phyloP scores from a whole-genome alignment of 2,329 filamentous ascomycete species.

The Venturia oleaginea region DNA sequence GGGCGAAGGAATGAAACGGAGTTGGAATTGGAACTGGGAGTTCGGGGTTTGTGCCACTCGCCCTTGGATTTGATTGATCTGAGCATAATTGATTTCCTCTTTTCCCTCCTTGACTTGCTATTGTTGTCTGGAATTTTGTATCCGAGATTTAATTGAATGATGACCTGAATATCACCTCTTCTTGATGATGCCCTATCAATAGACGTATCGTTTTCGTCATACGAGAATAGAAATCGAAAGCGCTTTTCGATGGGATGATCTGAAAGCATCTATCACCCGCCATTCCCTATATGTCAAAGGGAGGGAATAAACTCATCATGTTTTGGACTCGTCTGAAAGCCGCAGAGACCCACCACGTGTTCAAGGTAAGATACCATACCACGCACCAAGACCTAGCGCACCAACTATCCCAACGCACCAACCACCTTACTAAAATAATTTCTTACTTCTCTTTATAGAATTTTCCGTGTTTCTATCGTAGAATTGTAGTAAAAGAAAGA shows the following conservation, averaged over 20 bases:
- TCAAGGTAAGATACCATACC: too few relatives aligned
- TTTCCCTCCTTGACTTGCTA: not conserved
- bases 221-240: not conserved
- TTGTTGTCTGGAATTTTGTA: not conserved
- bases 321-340: too few relatives aligned
- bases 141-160: not conserved
- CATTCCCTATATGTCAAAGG: not conserved
- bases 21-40: not conserved
- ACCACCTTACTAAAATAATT: too few relatives aligned
- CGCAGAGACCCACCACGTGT: too few relatives aligned
- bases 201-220: not conserved
- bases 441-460: too few relatives aligned
- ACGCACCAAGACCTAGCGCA: too few relatives aligned
- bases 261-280: not conserved
- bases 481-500: too few relatives aligned
- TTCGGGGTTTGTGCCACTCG: constrained; percentile 2
- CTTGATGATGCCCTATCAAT: not conserved
- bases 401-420: too few relatives aligned
- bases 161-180: not conserved
- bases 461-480: too few relatives aligned
- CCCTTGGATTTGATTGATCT: not conserved
- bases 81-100: constrained; percentile 3
- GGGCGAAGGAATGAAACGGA: not conserved
- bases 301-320: too few relatives aligned
- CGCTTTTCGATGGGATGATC: not conserved